Evolutionary conservation across 495 filamentous ascomycete species (phyloP).

Genomic region (Neurospora pannonica): DNA sequence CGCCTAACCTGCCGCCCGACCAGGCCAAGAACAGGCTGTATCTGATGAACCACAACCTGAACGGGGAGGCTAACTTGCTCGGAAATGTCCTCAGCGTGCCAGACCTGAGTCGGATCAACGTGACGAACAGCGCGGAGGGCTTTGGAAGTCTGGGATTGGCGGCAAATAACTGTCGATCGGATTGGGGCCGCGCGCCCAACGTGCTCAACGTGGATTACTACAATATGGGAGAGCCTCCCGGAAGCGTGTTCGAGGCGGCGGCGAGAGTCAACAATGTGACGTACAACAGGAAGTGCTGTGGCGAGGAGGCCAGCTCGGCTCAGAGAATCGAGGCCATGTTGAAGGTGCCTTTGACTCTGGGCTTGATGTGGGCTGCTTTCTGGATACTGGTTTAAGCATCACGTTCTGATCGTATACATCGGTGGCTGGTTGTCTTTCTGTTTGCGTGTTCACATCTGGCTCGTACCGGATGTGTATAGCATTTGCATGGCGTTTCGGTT

Average conservation of each 20-base stretch:
- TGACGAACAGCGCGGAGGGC: conserved; percentile 60
- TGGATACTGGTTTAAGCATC: not conserved
- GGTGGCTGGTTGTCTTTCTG: not conserved
- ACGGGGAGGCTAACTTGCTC: conserved; percentile 56
- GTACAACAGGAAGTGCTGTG: conserved; percentile 69
- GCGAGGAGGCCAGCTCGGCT: conserved; percentile 24
- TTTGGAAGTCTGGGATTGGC: conserved; percentile 63
- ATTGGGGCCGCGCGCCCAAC: conserved; percentile 68
- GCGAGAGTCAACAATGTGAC: conserved; percentile 78
- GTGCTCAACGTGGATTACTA: conserved; percentile 89
- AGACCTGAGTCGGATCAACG: conserved; percentile 52
- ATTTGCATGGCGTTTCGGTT: not conserved
- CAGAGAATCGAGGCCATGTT: conserved; percentile 2
- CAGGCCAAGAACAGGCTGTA: conserved; percentile 59
- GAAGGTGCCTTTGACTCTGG: conserved; percentile 3
- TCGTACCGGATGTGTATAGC: not conserved
- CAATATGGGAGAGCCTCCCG: conserved; percentile 54
- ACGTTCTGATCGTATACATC: not conserved
- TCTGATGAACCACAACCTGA: conserved; percentile 89
- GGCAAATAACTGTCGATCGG: conserved; percentile 53
- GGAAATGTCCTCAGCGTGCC: conserved; percentile 62
- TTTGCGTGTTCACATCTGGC: not conserved
- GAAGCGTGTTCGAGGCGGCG: conserved; percentile 88
- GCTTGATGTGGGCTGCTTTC: conserved; percentile 6
- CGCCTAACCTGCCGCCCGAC: conserved; percentile 45